Percentiles rank a stretch among this genome's conserved stretches.
Evolutionary conservation across 345 rosid species (phyloP).

Genomic region (Populus pruinosa): DNA sequence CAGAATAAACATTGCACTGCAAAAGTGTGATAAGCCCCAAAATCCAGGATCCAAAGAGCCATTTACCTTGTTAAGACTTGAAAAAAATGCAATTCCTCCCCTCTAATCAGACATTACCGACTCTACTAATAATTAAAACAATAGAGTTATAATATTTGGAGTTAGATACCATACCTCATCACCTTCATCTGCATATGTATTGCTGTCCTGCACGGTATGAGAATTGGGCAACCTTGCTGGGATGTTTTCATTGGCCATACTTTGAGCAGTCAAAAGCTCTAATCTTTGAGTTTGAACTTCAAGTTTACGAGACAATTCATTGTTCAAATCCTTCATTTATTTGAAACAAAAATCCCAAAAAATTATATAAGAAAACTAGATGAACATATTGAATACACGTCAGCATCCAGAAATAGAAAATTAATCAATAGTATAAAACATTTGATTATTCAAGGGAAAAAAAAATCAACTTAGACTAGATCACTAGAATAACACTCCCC

Average conservation of each 20-base stretch:
- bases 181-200: slow-evolving; percentile 91
- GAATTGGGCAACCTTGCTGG: slow-evolving; percentile 54
- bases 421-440: neutral
- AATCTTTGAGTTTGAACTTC: slow-evolving; percentile 92
- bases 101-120: neutral
- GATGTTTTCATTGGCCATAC: slow-evolving; percentile 51
- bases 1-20: neutral
- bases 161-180: slow-evolving; percentile 65
- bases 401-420: neutral
- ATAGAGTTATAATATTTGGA: neutral
- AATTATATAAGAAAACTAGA: neutral
- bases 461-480: too few relatives aligned
- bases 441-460: neutral
- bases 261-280: slow-evolving; percentile 85
- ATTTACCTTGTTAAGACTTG: neutral
- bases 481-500: neutral
- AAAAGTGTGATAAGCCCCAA: neutral
- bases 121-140: neutral
- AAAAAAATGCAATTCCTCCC: neutral
- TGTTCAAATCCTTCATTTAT: slow-evolving; percentile 68
- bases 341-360: neutral
- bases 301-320: slow-evolving; percentile 76
- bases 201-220: slow-evolving; percentile 41
- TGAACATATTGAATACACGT: neutral
- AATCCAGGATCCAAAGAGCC: neutral